Evolutionary conservation across 2,329 filamentous ascomycete species (phyloP).

Genomic region (Penicillium sp.): DNA sequence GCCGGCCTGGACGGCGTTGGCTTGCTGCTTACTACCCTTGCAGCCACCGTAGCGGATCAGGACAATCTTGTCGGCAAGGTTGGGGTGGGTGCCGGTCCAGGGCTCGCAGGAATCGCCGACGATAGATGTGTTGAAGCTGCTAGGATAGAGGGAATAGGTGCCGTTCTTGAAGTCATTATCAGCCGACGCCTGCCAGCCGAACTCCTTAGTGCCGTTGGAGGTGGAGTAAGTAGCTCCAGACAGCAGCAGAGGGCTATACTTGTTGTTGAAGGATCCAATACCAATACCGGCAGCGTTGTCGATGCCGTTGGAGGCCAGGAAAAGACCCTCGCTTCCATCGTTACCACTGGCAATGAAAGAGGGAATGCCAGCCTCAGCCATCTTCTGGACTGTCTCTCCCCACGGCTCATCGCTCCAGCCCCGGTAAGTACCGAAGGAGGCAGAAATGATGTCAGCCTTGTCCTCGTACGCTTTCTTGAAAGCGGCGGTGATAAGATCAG

Average conservation of each 20-base stretch:
- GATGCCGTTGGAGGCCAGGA: slow-evolving; percentile 11
- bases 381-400: slow-evolving; percentile 8
- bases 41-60: slow-evolving; percentile 65
- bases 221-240: slow-evolving; percentile 26
- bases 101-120: slow-evolving; percentile 57
- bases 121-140: slow-evolving; percentile 55
- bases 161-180: slow-evolving; percentile 40
- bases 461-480: slow-evolving; percentile 65
- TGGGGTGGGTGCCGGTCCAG: slow-evolving; percentile 51
- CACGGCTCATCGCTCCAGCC: slow-evolving; percentile 37
- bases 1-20: slow-evolving; percentile 58
- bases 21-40: slow-evolving; percentile 57
- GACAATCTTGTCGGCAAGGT: slow-evolving; percentile 62
- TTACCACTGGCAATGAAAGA: slow-evolving; percentile 11
- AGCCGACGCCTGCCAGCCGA: slow-evolving; percentile 42
- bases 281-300: slow-evolving; percentile 32
- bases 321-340: slow-evolving; percentile 10
- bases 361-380: slow-evolving; percentile 11
- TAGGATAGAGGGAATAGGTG: slow-evolving; percentile 54
- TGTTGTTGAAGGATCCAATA: slow-evolving; percentile 51
- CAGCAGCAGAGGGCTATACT: slow-evolving; percentile 36
- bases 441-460: slow-evolving; percentile 49
- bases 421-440: slow-evolving; percentile 37
- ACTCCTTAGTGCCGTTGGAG: slow-evolving; percentile 29
- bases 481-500: slow-evolving; percentile 35